Percentiles rank a stretch among this genome's conserved stretches.
These are phyloP conservation scores for Coemansia sp. DNA, from an alignment of 192 early-diverging fungal species.

Conservation along the genomic window DNA sequence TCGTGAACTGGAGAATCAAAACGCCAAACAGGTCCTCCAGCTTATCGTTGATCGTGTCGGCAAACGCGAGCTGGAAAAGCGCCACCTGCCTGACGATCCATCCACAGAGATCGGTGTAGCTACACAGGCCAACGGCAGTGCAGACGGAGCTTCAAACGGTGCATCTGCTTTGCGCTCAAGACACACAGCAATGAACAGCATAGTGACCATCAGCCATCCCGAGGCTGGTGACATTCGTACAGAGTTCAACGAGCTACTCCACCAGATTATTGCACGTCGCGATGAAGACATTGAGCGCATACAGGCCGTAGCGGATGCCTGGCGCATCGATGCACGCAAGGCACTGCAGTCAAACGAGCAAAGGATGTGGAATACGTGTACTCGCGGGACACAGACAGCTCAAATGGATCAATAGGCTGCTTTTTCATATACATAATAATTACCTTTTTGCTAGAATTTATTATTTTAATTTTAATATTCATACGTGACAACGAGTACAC, in stretches of 20 bases:
- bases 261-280: constrained; percentile 44
- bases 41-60: constrained; percentile 47
- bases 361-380: constrained; percentile 33
- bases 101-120: neutral
- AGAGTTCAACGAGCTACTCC: constrained; percentile 51
- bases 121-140: neutral
- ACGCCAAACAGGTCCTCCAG: constrained; percentile 32
- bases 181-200: constrained; percentile 18
- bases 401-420: neutral
- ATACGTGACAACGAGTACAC: neutral
- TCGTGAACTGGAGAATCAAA: constrained; percentile 27
- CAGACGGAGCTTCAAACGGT: constrained; percentile 4
- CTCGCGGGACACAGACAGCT: constrained; percentile 43
- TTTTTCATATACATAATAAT: no score
- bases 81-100: neutral
- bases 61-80: constrained; percentile 28
- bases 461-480: neutral
- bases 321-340: constrained; percentile 39
- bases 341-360: constrained; percentile 30
- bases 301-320: constrained; percentile 40
- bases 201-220: constrained; percentile 41
- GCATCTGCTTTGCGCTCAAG: neutral
- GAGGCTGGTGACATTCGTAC: constrained; percentile 51
- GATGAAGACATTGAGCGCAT: constrained; percentile 51
- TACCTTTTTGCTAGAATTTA: neutral